phyloP scores from a whole-genome alignment of 306 rosid genomes.

The Aeschynomene evenia region DNA sequence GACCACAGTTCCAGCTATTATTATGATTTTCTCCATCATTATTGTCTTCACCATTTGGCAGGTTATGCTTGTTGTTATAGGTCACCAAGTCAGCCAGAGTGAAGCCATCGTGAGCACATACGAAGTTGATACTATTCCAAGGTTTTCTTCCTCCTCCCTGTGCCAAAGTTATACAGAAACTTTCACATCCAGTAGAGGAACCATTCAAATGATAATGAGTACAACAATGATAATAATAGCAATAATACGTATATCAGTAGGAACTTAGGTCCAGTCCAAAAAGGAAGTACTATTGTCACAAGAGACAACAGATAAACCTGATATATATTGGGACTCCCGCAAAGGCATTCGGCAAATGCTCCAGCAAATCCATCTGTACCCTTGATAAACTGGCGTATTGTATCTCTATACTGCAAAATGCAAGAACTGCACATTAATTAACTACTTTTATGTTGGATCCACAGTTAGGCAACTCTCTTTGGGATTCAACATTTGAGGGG shows the following conservation, averaged over 20 bases:
- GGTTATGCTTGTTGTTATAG: slow-evolving; percentile 80
- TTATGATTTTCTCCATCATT: slow-evolving; percentile 96
- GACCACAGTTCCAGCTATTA: slow-evolving; percentile 99
- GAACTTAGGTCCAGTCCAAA: not conserved
- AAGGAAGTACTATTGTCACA: slow-evolving; percentile 22
- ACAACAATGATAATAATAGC: not conserved
- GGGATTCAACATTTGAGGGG: slow-evolving; percentile 20
- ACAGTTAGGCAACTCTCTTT: not conserved
- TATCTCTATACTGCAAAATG: slow-evolving; percentile 81
- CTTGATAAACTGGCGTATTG: slow-evolving; percentile 86
- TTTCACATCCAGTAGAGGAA: slow-evolving; percentile 4
- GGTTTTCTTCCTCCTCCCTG: slow-evolving; percentile 94
- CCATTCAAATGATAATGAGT: slow-evolving; percentile 13
- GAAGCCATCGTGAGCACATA: slow-evolving; percentile 93
- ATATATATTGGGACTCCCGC: slow-evolving; percentile 94
- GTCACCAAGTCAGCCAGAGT: slow-evolving; percentile 92
- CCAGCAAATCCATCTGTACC: slow-evolving; percentile 95
- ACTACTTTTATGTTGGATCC: not conserved
- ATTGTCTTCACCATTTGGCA: slow-evolving; percentile 88
- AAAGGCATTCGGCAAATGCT: slow-evolving; percentile 88
- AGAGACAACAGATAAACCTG: slow-evolving; percentile 56
- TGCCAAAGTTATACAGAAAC: slow-evolving; percentile 33
- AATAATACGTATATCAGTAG: not conserved
- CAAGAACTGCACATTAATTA: slow-evolving; percentile 25
- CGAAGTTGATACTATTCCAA: slow-evolving; percentile 87